Evolutionary conservation across 2,329 filamentous ascomycete genomes (phyloP), one percentile per base, ranked within the genome.

Genomic region (Orbilia ellipsospora): DNA sequence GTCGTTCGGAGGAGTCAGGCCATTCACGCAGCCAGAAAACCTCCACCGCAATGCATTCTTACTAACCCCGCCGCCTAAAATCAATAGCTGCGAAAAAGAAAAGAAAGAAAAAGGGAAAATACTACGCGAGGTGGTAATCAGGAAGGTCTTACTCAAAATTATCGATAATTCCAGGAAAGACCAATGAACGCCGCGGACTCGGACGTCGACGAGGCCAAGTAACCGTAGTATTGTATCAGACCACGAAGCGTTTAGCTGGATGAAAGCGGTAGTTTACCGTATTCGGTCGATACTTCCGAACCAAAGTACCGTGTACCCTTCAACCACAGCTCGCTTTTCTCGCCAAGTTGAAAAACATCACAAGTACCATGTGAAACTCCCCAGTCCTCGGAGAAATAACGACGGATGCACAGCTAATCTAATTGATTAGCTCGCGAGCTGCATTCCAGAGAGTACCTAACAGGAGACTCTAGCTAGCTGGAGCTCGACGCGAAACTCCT

Each of bases 221-320:
- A 44, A 36, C 31, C 31, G 31, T 36, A 13, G 56, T 48, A 61
- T 50, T 12, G 18, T 45, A 56, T 59, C 54, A 59, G 54, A n/a
- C 52, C 16, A 59, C 42, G 63, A 67, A 56, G 63, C 63, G 63
- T 40, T 67, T 52, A 52, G 48, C 48, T 57, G 7, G 28, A n/a
- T 57, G 51, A 68, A 74, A 51, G 63, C 70, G 70, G 70, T 36
- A 74, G 56, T 45, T 54, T 2, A 63, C 63, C 70, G 31, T 18
- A 62, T 67, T 73, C 62, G 62, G 69, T 67, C 62, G 56, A 67
- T 61, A 60, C 56, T 61, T 36, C 62, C 69, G 69, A 73, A 51
- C 40, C 31, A 61, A 52, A 62, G 50, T 44, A 69, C 31, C 54
- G 54, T 62, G 40, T 57, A 56, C 45, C 26, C 36, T 36, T 26